Evolutionary conservation across 306 rosid species (phyloP).

Genomic region (Mucuna pruriens): DNA sequence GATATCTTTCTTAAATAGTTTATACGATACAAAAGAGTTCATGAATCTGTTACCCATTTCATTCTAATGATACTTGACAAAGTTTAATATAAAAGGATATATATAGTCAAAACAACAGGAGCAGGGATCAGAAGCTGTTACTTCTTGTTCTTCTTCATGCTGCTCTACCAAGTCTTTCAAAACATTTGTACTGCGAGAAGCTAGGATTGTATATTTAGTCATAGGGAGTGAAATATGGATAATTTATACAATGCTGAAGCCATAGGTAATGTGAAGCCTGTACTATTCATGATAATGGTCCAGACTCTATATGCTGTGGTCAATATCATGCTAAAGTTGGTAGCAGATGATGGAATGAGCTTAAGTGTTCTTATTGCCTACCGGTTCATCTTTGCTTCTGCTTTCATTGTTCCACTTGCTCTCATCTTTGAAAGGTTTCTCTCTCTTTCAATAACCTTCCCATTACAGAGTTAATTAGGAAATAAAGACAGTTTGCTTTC

Average conservation of each 20-base stretch:
- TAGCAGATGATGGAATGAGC: constrained; percentile 58
- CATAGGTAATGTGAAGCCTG: constrained; percentile 56
- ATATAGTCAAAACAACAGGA: neutral
- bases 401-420: constrained; percentile 57
- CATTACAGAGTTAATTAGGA: neutral
- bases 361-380: constrained; percentile 58
- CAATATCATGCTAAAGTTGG: constrained; percentile 62
- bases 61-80: constrained; percentile 15
- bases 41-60: neutral
- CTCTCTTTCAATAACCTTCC: neutral
- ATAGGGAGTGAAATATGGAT: constrained; percentile 23
- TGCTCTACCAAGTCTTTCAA: neutral
- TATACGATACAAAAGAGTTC: neutral
- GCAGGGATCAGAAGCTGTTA: neutral
- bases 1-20: too few species aligned
- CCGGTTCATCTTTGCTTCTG: constrained; percentile 56
- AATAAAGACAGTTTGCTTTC: neutral
- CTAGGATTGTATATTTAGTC: neutral
- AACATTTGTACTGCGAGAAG: neutral
- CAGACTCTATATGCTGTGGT: constrained; percentile 52
- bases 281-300: constrained; percentile 47
- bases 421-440: constrained; percentile 58
- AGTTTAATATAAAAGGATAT: neutral
- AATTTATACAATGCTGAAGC: constrained; percentile 39
- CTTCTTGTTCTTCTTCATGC: neutral